Evolutionary conservation across 495 filamentous ascomycete species (phyloP), one percentile per base, ranked within the genome.

Genomic region (Podospora pseudocomata): DNA sequence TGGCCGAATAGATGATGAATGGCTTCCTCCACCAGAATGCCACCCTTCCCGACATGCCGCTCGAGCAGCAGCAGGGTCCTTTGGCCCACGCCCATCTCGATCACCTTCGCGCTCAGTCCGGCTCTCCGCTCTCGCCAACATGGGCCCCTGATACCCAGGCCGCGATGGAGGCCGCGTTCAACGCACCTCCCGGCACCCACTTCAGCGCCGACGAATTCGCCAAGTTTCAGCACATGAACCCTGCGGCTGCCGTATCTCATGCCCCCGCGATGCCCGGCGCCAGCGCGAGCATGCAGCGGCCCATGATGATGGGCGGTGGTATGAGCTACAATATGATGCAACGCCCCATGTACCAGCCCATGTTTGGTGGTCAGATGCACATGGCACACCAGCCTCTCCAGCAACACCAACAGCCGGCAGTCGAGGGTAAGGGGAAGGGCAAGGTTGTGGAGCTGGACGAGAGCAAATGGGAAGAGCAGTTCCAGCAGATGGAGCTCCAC

Each of bases 401-500:
- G 60, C 70, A 75, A 34, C 68, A 73, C 11, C 39, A 49, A 49
- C 39, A 49, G 9, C 39, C 39, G 15, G 77, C 82, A 64, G 76
- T 78, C 28, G 81, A 86, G 70, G 90, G 85, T 30, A 97, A 98
- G 79, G 94, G 93, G 44, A 97, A 97, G 78, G 90, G 86, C 4
- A 88, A 93, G 71, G 89, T 99, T 81, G 87, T 97, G 4, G 96
- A 98, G 81, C 86, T 98, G 28, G 92, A 97, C 74, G 93, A 98
- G 68, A 84, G 89, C 72, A 89, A 95, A 67, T 99, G 96, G 95
- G 95, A 98, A 80, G 90, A 90, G 68, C 93, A 98, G 75, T 99
- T 99, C 75, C 89, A 90, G 58, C 86, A 94, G 80, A 88, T 98
- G 77, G 93, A 95, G 80, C 81, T 90, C 57, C 86, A 89, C 61